Evolutionary conservation across 768 basidiomycete genomes (phyloP).

Genomic region (Tulasnella sp.): DNA sequence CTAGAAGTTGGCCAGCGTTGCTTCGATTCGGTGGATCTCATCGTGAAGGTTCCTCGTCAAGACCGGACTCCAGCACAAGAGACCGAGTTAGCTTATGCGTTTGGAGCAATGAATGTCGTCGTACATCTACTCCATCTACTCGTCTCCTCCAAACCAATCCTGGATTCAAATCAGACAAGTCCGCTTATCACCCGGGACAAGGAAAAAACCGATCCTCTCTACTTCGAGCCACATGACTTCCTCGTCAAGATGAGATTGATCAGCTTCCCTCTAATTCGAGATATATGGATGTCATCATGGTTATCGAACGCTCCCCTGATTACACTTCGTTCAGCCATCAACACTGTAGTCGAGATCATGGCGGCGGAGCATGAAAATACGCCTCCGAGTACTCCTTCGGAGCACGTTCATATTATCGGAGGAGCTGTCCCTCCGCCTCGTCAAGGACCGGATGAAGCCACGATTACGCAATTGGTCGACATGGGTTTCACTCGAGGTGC

Average conservation of each 20-base stretch:
- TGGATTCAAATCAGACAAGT: slow-evolving; percentile 75
- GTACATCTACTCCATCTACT: slow-evolving; percentile 65
- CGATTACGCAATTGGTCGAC: slow-evolving; percentile 73
- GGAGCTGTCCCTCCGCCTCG: neutral
- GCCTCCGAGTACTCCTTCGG: slow-evolving; percentile 28
- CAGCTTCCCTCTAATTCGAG: slow-evolving; percentile 49
- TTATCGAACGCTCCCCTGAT: slow-evolving; percentile 59
- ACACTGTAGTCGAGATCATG: slow-evolving; percentile 65
- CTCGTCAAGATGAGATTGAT: slow-evolving; percentile 66
- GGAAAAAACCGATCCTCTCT: slow-evolving; percentile 58
- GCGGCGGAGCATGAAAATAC: slow-evolving; percentile 69
- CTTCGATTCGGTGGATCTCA: slow-evolving; percentile 41
- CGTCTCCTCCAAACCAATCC: slow-evolving; percentile 62
- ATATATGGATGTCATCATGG: slow-evolving; percentile 79
- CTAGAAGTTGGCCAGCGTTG: slow-evolving; percentile 44
- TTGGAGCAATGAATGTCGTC: slow-evolving; percentile 67
- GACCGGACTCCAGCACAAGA: slow-evolving; percentile 44
- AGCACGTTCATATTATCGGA: neutral
- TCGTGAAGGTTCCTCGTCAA: slow-evolving; percentile 38
- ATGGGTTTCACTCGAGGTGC: slow-evolving; percentile 96
- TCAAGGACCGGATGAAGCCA: slow-evolving; percentile 53
- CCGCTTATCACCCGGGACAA: slow-evolving; percentile 63
- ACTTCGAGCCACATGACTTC: slow-evolving; percentile 79
- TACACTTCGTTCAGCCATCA: slow-evolving; percentile 61
- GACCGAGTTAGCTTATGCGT: slow-evolving; percentile 61